A percentile compares a stretch with the other conserved stretches of the same genome.
Evolutionary conservation across 129 eudicot species (phyloP).

Genomic region (Ambrosia artemisiifolia): DNA sequence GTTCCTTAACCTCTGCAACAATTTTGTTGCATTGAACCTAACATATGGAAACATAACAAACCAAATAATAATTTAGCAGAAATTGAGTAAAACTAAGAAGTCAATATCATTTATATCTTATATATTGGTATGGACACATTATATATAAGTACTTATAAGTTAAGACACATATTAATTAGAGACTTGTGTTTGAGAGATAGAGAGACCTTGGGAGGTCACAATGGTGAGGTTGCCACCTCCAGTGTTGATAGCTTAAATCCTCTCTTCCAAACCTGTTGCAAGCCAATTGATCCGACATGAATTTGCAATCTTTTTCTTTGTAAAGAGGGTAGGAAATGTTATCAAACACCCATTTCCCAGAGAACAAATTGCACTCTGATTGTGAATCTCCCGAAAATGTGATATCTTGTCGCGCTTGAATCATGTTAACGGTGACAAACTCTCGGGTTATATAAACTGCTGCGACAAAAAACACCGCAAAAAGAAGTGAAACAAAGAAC

Average conservation of each 20-base stretch:
- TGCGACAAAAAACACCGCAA: slow-evolving; percentile 47
- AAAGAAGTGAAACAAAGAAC: slow-evolving; percentile 45
- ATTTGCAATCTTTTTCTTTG: slow-evolving; percentile 54
- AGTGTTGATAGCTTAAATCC: slow-evolving; percentile 51
- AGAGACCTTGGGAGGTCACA: slow-evolving; percentile 67
- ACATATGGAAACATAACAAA: slow-evolving; percentile 23
- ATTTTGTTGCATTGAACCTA: slow-evolving; percentile 67
- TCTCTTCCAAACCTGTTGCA: slow-evolving; percentile 60
- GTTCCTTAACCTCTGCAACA: slow-evolving; percentile 67
- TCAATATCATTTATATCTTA: no score
- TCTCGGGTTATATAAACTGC: slow-evolving; percentile 54
- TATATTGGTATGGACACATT: no score
- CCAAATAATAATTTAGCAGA: background rate
- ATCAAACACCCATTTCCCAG: slow-evolving; percentile 73
- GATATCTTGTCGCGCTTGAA: slow-evolving; percentile 7
- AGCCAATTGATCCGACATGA: slow-evolving; percentile 68
- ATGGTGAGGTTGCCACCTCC: slow-evolving; percentile 77
- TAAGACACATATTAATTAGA: background rate
- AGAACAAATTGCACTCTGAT: slow-evolving; percentile 46
- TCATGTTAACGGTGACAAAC: slow-evolving; percentile 34
- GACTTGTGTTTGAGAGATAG: slow-evolving; percentile 8
- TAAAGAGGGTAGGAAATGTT: slow-evolving; percentile 59
- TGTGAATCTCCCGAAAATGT: background rate
- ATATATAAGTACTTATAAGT: background rate
- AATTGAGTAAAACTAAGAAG: no score